A percentile compares a stretch with the other conserved stretches of the same genome.
Evolutionary conservation across 257 asterid species (phyloP).

Genomic region (Solanum chmielewskii): DNA sequence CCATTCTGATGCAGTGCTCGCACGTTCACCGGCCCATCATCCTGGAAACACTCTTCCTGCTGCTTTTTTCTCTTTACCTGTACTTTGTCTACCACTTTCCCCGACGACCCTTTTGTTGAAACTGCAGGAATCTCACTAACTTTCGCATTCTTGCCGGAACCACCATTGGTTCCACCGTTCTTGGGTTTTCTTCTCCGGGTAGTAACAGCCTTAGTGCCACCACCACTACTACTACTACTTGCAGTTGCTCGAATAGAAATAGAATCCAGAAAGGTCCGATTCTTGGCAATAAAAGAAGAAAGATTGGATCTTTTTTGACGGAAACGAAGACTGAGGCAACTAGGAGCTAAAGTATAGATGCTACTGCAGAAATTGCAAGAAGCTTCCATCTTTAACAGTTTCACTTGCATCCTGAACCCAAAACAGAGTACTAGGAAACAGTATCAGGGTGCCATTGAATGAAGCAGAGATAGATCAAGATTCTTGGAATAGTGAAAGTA

Average conservation of each 20-base stretch:
- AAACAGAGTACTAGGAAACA: background rate
- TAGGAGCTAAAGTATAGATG: background rate
- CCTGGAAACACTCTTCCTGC: background rate
- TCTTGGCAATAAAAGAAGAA: background rate
- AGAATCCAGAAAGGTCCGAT: background rate
- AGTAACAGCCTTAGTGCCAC: constrained; percentile 7
- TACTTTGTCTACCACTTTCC: background rate
- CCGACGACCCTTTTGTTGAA: background rate
- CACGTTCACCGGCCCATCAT: constrained; percentile 10
- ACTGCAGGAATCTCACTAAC: background rate
- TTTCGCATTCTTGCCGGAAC: background rate
- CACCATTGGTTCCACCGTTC: background rate
- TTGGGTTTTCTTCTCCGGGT: constrained; percentile 29
- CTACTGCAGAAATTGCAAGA: background rate
- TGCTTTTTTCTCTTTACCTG: background rate
- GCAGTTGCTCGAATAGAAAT: background rate
- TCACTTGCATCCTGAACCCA: background rate
- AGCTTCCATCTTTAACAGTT: background rate
- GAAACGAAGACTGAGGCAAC: background rate
- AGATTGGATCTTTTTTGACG: background rate
- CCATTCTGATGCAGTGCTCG: constrained; percentile 48
- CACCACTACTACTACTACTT: background rate
- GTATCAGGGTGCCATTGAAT: background rate
- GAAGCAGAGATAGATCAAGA: background rate
- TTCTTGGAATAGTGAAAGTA: background rate